Evolutionary conservation across 1,284 basidiomycete genomes (phyloP), one percentile per base, ranked within the genome.

Genomic region (Melampsora abietis-canadensis): DNA sequence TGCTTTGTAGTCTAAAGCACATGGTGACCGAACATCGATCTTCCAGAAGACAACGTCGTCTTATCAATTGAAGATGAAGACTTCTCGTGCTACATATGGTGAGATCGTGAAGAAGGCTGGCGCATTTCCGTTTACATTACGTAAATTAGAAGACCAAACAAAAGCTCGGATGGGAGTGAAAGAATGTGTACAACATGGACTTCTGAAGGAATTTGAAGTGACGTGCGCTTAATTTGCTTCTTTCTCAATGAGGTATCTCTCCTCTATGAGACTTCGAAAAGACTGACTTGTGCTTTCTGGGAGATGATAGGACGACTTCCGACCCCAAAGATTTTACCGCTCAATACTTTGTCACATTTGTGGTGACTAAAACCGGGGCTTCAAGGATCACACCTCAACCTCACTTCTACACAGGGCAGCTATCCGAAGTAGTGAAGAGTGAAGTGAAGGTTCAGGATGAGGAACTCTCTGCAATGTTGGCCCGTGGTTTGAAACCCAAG

Each of bases 91-190:
- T 44, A 90, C 96, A 63, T 97, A 96, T 84, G 90, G 90, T 67
- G 95, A 98, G 84, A 92, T 98, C 80, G 91, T 95, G 84, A 95
- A 94, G 86, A 98, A 97, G 51, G 92, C 95, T 46, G 95, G 94
- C 34, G 87, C 92, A 7, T 98, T 98, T 89, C 95, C 95, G 60
- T 97, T 98, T 87, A 97, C 94, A 81, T 87, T 98, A 77, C 91
- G 95, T 78, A 87, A 87, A 69, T 86, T 98, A 76, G 95, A 97
- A 76, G 94, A 98, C 81, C 94, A 97, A 86, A 93, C 94, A 84
- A 88, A 92, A 74, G 90, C 93, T 27, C 89, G 94, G 70, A 90
- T 98, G 87, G 95, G 95, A 79, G 87, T 98, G 46, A 90, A 92
- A 83, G 95, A 98, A 85, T 94, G 94, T 76, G 92, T 93, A 61